A percentile compares a stretch with the other conserved stretches of the same genome.
Evolutionary conservation across 2,329 filamentous ascomycete genomes (phyloP).

Genomic region (Stagonosporopsis cucurbitacearum): DNA sequence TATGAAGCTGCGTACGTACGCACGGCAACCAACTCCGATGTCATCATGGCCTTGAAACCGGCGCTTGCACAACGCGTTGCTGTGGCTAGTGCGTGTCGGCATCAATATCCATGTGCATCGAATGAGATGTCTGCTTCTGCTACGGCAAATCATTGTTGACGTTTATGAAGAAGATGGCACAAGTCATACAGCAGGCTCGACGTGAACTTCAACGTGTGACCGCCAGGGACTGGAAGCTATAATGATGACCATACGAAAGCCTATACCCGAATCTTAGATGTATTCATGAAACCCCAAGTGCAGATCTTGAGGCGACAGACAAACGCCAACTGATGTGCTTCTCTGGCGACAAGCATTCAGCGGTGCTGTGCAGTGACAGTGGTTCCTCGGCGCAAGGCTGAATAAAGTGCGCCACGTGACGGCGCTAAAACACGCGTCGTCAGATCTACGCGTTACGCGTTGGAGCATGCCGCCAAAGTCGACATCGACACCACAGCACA

Average conservation of each 20-base stretch:
- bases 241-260: not conserved
- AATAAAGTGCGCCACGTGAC: constrained; percentile 22
- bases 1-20: constrained; percentile 10
- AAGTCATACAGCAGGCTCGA: too few species aligned
- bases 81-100: constrained; percentile 5
- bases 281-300: not conserved
- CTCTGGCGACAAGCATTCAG: not conserved
- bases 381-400: not conserved
- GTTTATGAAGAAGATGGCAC: not conserved
- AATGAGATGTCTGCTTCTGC: not conserved
- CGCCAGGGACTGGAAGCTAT: not conserved
- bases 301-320: not conserved
- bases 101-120: not conserved
- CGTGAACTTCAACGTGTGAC: not conserved
- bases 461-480: constrained; percentile 21
- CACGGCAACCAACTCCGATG: constrained; percentile 9
- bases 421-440: constrained; percentile 19
- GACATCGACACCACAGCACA: constrained; percentile 19
- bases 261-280: not conserved
- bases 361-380: not conserved
- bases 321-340: not conserved
- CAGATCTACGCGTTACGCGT: constrained; percentile 24
- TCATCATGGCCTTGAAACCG: constrained; percentile 17
- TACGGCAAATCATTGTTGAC: not conserved
- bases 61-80: constrained; percentile 1